phyloP scores from a whole-genome alignment of 169 alveolate species.

The Plasmodium adleri region DNA sequence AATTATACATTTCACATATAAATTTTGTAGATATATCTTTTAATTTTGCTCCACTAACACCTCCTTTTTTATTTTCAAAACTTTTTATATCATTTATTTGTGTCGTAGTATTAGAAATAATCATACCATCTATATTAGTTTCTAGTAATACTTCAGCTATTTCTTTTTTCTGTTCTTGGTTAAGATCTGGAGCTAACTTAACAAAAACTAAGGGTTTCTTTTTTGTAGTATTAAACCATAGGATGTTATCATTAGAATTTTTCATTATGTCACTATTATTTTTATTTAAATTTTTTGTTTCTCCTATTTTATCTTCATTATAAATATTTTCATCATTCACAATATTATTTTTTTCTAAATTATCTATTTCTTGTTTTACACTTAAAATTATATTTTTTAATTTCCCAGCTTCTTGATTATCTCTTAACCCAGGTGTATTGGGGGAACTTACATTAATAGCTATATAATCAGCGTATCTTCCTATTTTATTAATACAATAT shows the following conservation, averaged over 20 bases:
- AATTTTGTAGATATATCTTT: constrained; percentile 82
- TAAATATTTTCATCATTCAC: background rate
- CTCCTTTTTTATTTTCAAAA: constrained; percentile 84
- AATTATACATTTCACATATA: constrained; percentile 86
- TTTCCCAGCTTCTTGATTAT: constrained; percentile 80
- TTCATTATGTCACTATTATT: background rate
- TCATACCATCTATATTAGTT: constrained; percentile 86
- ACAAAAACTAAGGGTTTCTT: constrained; percentile 63
- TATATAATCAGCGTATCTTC: constrained; percentile 87
- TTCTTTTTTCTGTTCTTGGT: constrained; percentile 83
- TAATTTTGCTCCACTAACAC: constrained; percentile 89
- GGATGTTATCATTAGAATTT: constrained; percentile 6
- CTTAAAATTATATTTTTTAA: constrained; percentile 79
- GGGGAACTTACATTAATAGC: constrained; percentile 91
- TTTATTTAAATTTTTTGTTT: background rate
- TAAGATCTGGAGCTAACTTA: constrained; percentile 87
- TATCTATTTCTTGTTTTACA: constrained; percentile 76
- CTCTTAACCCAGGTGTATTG: constrained; percentile 90
- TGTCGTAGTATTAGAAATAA: constrained; percentile 90
- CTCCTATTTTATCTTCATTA: background rate
- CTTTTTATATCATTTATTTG: constrained; percentile 13
- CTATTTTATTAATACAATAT: constrained; percentile 80
- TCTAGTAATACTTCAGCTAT: constrained; percentile 89
- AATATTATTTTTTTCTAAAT: constrained; percentile 9
- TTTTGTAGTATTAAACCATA: constrained; percentile 77